Base-by-base conservation (phyloP, 164 flowering plant species). In the Liriodendron chinense region DNA sequence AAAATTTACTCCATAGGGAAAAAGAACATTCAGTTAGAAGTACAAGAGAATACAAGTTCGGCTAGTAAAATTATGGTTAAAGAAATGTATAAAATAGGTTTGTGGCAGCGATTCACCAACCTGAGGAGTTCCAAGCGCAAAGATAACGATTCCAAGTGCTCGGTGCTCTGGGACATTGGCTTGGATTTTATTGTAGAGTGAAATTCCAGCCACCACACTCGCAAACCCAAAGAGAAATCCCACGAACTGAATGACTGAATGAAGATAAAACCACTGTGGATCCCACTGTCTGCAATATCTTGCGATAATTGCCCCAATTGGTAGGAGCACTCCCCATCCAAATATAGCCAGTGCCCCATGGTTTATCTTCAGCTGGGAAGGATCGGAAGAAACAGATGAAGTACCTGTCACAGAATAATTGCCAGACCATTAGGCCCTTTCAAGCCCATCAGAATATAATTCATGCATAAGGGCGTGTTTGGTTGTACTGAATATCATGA, bases 321-420 rank as follows among this genome's bases (percentile, higher is more conserved):
- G 98, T 70, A 91, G 89, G 61, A 96, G 74, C 23, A 91, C 65
- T 12, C 96, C 99, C 98, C 98, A 96, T 75, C 90, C 94, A 26
- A 91, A 6, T 13, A 89, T 24, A 25, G 84, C 94, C 78, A 92
- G 62, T 72, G 84, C 48, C 59, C 94, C 97, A 80, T 96, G 99
- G 26, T 78, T 89, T 81, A 72, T 81, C 83, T 79, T 90, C 75
- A 78, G 66, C 72, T 75, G 26, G 4, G 68, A 59, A 24, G 75
- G 68, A 77, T 21, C 57, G 24, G 84, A 68, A 69, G 80, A 91
- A 84, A 26, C 14, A 65, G 28, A 65, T 22, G 68, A 65, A 65
- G 48, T 34, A 50, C 81, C 75, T 81, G 73, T 62, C 50, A 7
- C 22, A 22, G 23, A 63, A 63, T 63, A 20, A n/a, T 12, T 53